Percentiles rank a stretch among this genome's conserved stretches.
Conservation (phyloP, 106 monocot genomes). For the Xerophyta viscosa region DNA sequence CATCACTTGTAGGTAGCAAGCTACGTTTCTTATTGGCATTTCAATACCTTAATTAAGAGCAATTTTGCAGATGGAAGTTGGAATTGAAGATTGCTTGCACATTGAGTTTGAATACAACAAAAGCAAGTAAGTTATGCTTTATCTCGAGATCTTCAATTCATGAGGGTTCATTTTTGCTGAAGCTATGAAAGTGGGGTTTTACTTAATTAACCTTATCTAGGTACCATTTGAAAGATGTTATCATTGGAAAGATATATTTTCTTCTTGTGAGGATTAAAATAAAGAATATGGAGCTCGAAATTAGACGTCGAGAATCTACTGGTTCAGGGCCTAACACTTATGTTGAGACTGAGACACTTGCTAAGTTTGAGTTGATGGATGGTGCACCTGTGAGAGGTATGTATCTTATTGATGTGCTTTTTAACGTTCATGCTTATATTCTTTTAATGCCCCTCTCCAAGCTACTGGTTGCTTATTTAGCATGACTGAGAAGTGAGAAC, state of each 20-base stretch:
- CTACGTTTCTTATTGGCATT: no score
- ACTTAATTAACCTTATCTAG: slow-evolving; percentile 27
- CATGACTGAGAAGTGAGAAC: no score
- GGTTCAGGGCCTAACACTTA: slow-evolving; percentile 83
- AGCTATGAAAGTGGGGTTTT: no score
- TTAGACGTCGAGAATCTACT: slow-evolving; percentile 73
- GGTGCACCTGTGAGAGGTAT: slow-evolving; percentile 93
- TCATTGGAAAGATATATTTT: slow-evolving; percentile 87
- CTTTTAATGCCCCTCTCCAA: no score
- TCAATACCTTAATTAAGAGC: no score
- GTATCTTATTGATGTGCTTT: neutral
- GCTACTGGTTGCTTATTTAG: no score
- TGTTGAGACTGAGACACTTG: slow-evolving; percentile 91
- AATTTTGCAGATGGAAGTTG: slow-evolving; percentile 66
- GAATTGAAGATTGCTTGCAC: slow-evolving; percentile 82
- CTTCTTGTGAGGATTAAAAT: slow-evolving; percentile 94
- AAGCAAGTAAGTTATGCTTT: slow-evolving; percentile 62
- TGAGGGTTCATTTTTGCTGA: no score
- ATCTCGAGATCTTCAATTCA: no score
- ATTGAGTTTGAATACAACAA: slow-evolving; percentile 85
- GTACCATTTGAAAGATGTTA: slow-evolving; percentile 78
- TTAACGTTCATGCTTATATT: no score
- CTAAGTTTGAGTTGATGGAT: slow-evolving; percentile 93
- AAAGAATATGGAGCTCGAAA: slow-evolving; percentile 86
- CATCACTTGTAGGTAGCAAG: no score